Base-by-base conservation (phyloP, 1,284 basidiomycete genomes). In the Lignosus rhinocerotis region DNA sequence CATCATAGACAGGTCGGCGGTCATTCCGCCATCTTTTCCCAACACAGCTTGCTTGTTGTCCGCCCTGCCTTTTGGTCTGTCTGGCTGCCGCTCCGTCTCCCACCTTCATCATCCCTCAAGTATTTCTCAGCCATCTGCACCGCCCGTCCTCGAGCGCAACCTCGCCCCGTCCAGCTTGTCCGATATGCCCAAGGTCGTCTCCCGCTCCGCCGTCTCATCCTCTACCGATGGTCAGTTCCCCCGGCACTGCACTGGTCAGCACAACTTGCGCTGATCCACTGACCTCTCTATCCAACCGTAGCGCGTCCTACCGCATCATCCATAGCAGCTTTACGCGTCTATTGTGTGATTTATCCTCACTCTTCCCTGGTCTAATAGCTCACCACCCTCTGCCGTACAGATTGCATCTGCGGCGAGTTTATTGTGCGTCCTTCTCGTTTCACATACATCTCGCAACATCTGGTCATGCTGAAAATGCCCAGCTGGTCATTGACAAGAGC, bases 401-500 rank as follows among this genome's bases (percentile, higher is more conserved):
- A 93, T 72, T 93, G 91, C 69, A 86, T 93, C 58, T 92, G 90
- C 72, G 90, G 90, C 68, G 90, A 92, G 73, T 92, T 92, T 67
- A 85, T 91, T 68, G 90, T 90, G 70, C 66, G 88, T 81, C 16
- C 56, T 19, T 47, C 47, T 55, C 44, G 52, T 14, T 34, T n/a
- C 30, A 42, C 59, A 61, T 51, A 52, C 57, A 46, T 60, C 50
- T 53, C 58, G 48, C 58, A 52, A 44, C 49, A 25, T 31, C 42
- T 55, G 33, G 17, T 42, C 53, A 55, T 65, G 60, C 52, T 62
- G 43, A 45, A 49, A 48, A 47, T 36, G 63, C 56, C 42, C 67
- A 93, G 90, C 87, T 93, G 62, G 91, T 93, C 30, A 88, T 92
- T 70, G 91, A 93, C 73, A 90, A 86, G 72, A 82, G 78, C 55